Percentiles rank a stretch among this genome's conserved stretches.
phyloP scores from a whole-genome alignment of 257 asterid genomes.

The Solanum sejunctum region DNA sequence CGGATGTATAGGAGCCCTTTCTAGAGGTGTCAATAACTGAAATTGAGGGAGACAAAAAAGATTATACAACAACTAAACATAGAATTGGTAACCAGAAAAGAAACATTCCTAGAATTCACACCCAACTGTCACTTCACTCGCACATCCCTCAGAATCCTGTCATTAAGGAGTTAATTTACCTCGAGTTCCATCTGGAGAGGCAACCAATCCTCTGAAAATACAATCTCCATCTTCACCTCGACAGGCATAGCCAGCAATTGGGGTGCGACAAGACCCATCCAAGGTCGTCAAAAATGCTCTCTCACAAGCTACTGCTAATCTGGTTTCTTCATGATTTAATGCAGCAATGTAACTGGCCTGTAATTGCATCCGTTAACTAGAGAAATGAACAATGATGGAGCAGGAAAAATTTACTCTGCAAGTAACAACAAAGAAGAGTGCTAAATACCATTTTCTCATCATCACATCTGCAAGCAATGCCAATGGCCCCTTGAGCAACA shows the following conservation, averaged over 20 bases:
- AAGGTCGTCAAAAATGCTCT: conserved; percentile 73
- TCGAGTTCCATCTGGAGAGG: conserved; percentile 83
- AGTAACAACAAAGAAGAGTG: not conserved
- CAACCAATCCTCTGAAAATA: conserved; percentile 65
- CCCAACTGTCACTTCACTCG: not conserved
- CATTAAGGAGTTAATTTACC: conserved; percentile 22
- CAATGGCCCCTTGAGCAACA: conserved; percentile 97
- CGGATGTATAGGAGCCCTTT: conserved; percentile 49
- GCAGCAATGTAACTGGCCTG: conserved; percentile 74
- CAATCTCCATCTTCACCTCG: conserved; percentile 70
- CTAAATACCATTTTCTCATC: conserved; percentile 74
- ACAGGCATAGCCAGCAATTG: conserved; percentile 84
- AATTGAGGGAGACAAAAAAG: not conserved
- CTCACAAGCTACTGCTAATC: conserved; percentile 82
- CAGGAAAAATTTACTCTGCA: not conserved
- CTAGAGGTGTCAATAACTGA: conserved; percentile 81
- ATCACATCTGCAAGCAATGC: conserved; percentile 79
- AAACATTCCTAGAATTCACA: not conserved
- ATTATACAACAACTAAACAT: not conserved
- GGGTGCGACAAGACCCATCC: conserved; percentile 94
- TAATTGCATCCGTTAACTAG: conserved; percentile 5
- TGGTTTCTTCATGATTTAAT: conserved; percentile 87
- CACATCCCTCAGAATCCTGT: not conserved
- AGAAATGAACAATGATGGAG: not conserved
- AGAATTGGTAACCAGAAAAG: not conserved